Evolutionary conservation across 371 early-diverging fungal genomes (phyloP), one percentile per base, ranked within the genome.

Genomic region (Nosema granulosis): DNA sequence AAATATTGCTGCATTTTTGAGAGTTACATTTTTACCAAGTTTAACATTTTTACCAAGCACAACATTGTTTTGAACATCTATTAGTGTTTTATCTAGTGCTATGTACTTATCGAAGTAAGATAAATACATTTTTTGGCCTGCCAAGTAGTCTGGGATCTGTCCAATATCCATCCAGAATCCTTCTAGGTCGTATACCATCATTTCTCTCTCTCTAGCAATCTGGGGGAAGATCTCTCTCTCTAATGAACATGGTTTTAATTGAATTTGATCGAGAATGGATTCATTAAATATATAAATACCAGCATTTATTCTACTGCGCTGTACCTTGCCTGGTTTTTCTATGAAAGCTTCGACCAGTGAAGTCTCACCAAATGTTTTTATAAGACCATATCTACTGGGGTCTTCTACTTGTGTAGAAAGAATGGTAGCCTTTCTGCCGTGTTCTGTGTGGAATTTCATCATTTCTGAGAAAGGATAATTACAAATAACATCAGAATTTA

Each of bases 91-190:
- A 18, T 31, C 26, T 31, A 6, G 11, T 16, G 28, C 34, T 12
- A 20, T 13, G 22, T 26, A 50, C 16, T 31, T 43, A 3, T 43
- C 3, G 28, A 29, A 52, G 12, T 58, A 26, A 49, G 89, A 82
- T 66, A 97, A 88, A 83, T 93, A 96, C 74, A 96, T 88, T 75
- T 91, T 90, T 31, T 93, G 93, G 49, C 95, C 97, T 4, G 90
- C 90, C 79, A 98, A 87, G 85, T 92, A 98, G 85, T 96, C 98
- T 83, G 91, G 92, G 78, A 96, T 96, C 87, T 96, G 96, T 35
- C 98, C 98, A 56, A 98, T 95, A 84, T 98, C 98, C 94, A 94
- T 94, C 98, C 98, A 98, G 89, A 91, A 96, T 67, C 96, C 95
- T 62, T 93, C 90, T 38, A 96, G 88, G 18, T 92, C 91, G 85